These are phyloP conservation scores for Arthroderma uncinatum DNA, from an alignment of 2,329 filamentous ascomycete genomes.

Conservation along the genomic window DNA sequence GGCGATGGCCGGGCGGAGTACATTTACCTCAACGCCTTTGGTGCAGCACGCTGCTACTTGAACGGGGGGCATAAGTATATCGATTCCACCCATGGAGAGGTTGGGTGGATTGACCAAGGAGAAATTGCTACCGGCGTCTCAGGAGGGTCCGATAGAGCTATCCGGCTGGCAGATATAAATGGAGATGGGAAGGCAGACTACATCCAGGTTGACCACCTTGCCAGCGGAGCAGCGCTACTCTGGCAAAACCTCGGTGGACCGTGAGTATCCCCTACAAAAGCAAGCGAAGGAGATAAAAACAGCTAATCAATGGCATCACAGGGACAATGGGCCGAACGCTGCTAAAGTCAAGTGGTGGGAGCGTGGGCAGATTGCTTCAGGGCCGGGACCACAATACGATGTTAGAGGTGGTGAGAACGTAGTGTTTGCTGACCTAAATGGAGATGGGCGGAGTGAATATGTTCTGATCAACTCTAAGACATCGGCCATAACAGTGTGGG, in stretches of 20 bases:
- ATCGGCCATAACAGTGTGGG: too few species aligned
- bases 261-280: neutral
- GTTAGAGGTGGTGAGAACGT: neutral
- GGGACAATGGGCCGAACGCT: slow-evolving; percentile 4
- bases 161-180: slow-evolving; percentile 12
- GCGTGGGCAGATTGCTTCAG: slow-evolving; percentile 3
- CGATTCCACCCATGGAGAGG: neutral
- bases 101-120: slow-evolving; percentile 6
- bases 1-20: slow-evolving; percentile 10
- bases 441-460: slow-evolving; percentile 13
- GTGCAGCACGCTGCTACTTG: slow-evolving; percentile 9
- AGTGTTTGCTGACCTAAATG: slow-evolving; percentile 8
- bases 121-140: slow-evolving; percentile 8
- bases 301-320: neutral
- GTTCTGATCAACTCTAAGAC: slow-evolving; percentile 8
- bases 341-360: slow-evolving; percentile 6
- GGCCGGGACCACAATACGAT: too few species aligned
- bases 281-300: neutral
- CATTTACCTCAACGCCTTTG: slow-evolving; percentile 6
- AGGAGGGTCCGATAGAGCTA: neutral
- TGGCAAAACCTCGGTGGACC: slow-evolving; percentile 3
- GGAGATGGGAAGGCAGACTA: slow-evolving; percentile 10
- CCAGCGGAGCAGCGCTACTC: neutral
- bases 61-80: slow-evolving; percentile 8
- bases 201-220: neutral